These are phyloP conservation scores for Neopestalotiopsis rosae DNA, from an alignment of 2,329 filamentous ascomycete species.

Conservation along the genomic window DNA sequence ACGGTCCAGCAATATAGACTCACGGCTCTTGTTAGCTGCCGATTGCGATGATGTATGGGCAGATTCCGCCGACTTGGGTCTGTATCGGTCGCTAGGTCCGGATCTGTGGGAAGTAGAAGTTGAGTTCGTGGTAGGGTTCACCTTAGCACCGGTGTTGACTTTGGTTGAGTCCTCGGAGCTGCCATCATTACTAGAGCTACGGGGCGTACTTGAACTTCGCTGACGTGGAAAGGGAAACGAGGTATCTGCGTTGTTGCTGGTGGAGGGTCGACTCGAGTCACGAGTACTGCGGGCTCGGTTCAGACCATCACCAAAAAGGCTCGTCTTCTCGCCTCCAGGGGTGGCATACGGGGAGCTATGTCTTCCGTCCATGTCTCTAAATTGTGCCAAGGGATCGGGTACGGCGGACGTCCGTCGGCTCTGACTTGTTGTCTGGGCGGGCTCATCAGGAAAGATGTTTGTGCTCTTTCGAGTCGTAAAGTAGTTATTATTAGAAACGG, in stretches of 20 bases:
- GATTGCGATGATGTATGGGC: conserved; percentile 12
- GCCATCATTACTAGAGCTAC: conserved; percentile 33
- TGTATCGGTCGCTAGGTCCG: conserved; percentile 28
- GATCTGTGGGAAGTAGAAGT: conserved; percentile 23
- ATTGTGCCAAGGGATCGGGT: conserved; percentile 54
- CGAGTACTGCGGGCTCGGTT: conserved; percentile 53
- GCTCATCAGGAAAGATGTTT: conserved; percentile 34
- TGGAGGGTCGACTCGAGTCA: conserved; percentile 35
- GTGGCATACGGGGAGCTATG: conserved; percentile 63
- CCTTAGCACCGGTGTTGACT: conserved; percentile 19
- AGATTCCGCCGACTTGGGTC: conserved; percentile 21
- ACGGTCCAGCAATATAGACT: background rate
- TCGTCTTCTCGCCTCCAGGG: conserved; percentile 63
- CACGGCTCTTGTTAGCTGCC: background rate
- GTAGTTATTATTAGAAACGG: conserved; percentile 57
- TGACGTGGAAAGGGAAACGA: conserved; percentile 29
- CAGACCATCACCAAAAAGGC: conserved; percentile 56
- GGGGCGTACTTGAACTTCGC: conserved; percentile 34
- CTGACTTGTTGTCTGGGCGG: conserved; percentile 24
- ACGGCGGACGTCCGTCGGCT: conserved; percentile 22
- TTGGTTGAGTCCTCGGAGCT: conserved; percentile 31
- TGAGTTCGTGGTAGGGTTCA: conserved; percentile 19
- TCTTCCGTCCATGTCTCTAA: conserved; percentile 55
- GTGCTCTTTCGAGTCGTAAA: conserved; percentile 42
- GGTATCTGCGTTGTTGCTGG: conserved; percentile 24